Conservation (phyloP, 2,329 filamentous ascomycete species). For the Nothomitra cinnamomea region DNA sequence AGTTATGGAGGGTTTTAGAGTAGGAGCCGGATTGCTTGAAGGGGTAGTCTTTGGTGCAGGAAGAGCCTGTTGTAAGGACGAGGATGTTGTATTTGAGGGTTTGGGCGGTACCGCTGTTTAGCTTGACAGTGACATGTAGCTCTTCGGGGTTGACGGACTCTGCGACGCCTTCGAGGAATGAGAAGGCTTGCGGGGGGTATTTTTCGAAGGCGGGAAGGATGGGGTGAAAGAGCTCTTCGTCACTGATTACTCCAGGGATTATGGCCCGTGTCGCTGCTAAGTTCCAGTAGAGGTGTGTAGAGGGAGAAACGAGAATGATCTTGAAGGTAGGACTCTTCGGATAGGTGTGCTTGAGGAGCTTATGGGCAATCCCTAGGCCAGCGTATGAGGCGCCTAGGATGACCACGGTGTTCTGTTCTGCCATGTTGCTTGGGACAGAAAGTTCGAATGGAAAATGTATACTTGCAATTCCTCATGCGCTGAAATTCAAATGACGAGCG, state of each 20-base stretch:
- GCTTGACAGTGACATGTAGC: slow-evolving; percentile 19
- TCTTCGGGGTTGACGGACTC: slow-evolving; percentile 19
- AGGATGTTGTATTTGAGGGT: slow-evolving; percentile 25
- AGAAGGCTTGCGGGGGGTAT: slow-evolving; percentile 23
- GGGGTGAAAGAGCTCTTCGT: slow-evolving; percentile 28
- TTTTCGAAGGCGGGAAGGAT: slow-evolving; percentile 23
- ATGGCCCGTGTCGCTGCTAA: slow-evolving; percentile 30
- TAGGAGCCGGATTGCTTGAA: slow-evolving; percentile 24
- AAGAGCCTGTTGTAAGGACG: slow-evolving; percentile 32
- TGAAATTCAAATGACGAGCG: no score
- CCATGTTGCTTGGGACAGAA: slow-evolving; percentile 11
- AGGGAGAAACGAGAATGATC: slow-evolving; percentile 27
- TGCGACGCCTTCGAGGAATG: slow-evolving; percentile 27
- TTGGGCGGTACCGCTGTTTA: slow-evolving; percentile 8
- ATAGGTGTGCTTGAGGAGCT: slow-evolving; percentile 34
- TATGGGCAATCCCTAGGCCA: slow-evolving; percentile 34
- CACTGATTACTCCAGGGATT: slow-evolving; percentile 26
- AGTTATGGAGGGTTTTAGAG: slow-evolving; percentile 21
- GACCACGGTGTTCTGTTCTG: slow-evolving; percentile 27
- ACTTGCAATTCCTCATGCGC: background rate
- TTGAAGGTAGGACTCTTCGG: slow-evolving; percentile 25
- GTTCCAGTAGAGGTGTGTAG: slow-evolving; percentile 26
- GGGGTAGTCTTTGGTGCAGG: slow-evolving; percentile 20
- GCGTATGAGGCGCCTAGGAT: slow-evolving; percentile 37
- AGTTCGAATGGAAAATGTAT: background rate